phyloP scores from a whole-genome alignment of 495 filamentous ascomycete genomes.

The Aspergillus biplanus region DNA sequence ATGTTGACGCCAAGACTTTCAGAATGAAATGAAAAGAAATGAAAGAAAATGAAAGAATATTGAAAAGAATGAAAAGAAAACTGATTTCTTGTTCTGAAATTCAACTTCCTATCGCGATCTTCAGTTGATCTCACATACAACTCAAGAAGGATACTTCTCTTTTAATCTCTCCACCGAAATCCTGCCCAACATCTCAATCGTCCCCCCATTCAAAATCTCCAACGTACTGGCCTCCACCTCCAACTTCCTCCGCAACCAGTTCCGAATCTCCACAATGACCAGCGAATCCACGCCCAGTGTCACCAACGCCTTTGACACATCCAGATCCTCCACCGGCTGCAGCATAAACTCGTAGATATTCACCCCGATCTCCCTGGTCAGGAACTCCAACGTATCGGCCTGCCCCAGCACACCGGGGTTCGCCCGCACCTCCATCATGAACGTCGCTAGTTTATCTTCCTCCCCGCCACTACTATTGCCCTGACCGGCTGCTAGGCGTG shows the following conservation, averaged over 20 bases:
- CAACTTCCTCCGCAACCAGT: constrained; percentile 8
- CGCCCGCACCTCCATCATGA: not conserved
- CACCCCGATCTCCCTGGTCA: constrained; percentile 7
- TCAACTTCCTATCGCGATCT: too few relatives aligned
- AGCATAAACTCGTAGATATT: constrained; percentile 10
- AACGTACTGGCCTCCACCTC: not conserved
- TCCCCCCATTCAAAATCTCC: constrained; percentile 8
- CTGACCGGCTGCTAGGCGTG: not conserved
- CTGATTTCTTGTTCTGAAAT: too few relatives aligned
- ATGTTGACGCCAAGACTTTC: too few relatives aligned
- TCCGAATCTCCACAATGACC: constrained; percentile 15
- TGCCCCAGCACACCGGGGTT: not conserved
- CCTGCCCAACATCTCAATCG: not conserved
- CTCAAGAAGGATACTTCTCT: not conserved
- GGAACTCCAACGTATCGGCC: not conserved
- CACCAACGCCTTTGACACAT: constrained; percentile 1
- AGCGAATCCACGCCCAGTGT: constrained; percentile 15
- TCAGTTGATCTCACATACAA: too few relatives aligned
- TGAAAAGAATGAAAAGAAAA: too few relatives aligned
- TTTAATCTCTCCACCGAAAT: not conserved
- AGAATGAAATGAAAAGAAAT: too few relatives aligned
- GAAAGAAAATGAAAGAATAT: too few relatives aligned
- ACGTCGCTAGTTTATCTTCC: constrained; percentile 1
- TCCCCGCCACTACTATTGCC: not conserved
- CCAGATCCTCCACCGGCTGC: constrained; percentile 1